Evolutionary conservation across 2,329 filamentous ascomycete genomes (phyloP), one percentile per base, ranked within the genome.

Genomic region (Aspergillus costaricaensis): DNA sequence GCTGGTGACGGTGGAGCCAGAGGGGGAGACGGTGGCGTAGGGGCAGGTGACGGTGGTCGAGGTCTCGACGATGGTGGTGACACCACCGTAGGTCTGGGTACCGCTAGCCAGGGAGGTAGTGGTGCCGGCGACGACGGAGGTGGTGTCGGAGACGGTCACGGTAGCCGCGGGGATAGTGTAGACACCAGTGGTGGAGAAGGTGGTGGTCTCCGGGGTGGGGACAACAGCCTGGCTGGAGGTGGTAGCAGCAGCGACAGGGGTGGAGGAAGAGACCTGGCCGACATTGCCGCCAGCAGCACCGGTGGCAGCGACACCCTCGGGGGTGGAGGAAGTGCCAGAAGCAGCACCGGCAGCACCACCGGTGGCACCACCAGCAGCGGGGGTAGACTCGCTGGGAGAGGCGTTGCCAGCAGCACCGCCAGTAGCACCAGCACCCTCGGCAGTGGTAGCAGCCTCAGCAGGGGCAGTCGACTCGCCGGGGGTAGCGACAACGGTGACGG

Each of bases 161-260:
- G 89, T 93, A 67, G 84, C 89, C 61, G 89, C 88, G 67, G 88
- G 87, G 82, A 91, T 86, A 67, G 89, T 91, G 82, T 92, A 92
- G 64, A 84, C 85, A 76, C 90, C 90, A 32, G 89, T 85, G 49
- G 86, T 88, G 57, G 86, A 79, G 82, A 83, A 88, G 51, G 75
- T 79, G 64, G 81, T 82, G 56, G 82, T 76, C 54, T 74, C 74
- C 44, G 80, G 77, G 43, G 81, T 84, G 53, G 82, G 82, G 57
- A 83, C 57, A 47, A 83, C 57, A 47, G 69, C 61, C 56, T 72
- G 66, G 48, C 51, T 56, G 49, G 68, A 66, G 66, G 68, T 59
- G 50, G 72, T 67, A 58, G 67, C 57, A 65, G 70, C 58, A 67
- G 62, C 41, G 41, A 44, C 41, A 21, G 41, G 41, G 17, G 41